These are phyloP conservation scores for Malus sieversii DNA, from an alignment of 306 rosid genomes.

Conservation along the genomic window DNA sequence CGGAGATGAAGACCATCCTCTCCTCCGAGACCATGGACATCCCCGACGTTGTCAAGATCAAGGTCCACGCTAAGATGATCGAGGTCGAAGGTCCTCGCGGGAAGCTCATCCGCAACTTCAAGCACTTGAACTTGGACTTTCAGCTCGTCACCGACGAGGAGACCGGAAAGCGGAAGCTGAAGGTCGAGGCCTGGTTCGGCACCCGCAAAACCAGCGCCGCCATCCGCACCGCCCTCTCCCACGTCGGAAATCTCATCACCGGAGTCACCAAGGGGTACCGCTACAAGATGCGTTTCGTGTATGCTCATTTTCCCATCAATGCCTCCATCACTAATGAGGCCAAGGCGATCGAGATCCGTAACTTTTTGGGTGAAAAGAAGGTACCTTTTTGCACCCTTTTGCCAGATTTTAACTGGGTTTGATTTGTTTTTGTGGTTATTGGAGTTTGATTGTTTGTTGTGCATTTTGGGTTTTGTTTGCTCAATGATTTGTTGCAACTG, in stretches of 20 bases:
- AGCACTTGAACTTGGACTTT: constrained; percentile 64
- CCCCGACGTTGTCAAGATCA: constrained; percentile 66
- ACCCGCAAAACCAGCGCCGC: constrained; percentile 75
- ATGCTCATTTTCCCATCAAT: constrained; percentile 76
- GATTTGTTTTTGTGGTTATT: background rate
- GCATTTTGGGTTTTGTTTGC: background rate
- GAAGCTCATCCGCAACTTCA: constrained; percentile 56
- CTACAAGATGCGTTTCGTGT: constrained; percentile 79
- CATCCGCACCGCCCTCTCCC: constrained; percentile 72
- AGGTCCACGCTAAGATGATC: constrained; percentile 67
- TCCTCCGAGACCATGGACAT: constrained; percentile 69
- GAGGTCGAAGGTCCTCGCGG: constrained; percentile 85
- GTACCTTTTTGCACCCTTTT: constrained; percentile 10
- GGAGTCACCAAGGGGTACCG: constrained; percentile 86
- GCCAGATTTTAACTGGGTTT: background rate
- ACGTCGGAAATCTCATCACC: constrained; percentile 64
- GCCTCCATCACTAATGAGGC: constrained; percentile 45
- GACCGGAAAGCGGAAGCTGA: constrained; percentile 52
- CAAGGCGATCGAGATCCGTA: constrained; percentile 63
- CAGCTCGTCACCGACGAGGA: constrained; percentile 57
- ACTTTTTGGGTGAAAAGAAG: constrained; percentile 75
- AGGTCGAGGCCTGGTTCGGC: constrained; percentile 67
- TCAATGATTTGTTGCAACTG: background rate
- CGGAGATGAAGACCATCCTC: constrained; percentile 60
- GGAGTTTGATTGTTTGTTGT: background rate